Evolutionary conservation across 176 grass and related monocot genomes (phyloP).

Genomic region (Avena eriantha): DNA sequence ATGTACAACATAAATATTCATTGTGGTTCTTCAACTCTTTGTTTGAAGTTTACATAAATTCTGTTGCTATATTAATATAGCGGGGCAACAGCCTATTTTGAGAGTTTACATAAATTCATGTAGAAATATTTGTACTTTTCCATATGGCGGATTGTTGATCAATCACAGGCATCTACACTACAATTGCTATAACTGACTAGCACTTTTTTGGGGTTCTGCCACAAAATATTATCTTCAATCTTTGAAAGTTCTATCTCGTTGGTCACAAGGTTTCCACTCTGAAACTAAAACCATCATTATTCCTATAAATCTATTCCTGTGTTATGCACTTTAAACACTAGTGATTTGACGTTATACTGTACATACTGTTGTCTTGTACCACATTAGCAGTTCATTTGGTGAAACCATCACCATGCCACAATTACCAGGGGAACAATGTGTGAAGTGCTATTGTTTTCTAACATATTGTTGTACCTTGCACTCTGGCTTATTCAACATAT

Average conservation of each 20-base stretch:
- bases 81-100: too few species aligned
- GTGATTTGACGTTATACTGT: neutral
- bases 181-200: neutral
- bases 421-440: neutral
- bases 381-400: neutral
- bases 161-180: neutral
- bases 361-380: neutral
- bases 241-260: neutral
- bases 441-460: neutral
- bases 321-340: slow-evolving; percentile 1
- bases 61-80: too few species aligned
- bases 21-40: neutral
- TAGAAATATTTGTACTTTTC: neutral
- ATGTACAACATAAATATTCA: neutral
- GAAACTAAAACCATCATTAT: neutral
- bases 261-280: slow-evolving; percentile 3
- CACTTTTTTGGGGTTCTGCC: neutral
- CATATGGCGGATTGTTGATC: neutral
- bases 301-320: neutral
- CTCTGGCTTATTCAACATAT: slow-evolving; percentile 93
- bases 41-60: neutral
- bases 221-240: neutral
- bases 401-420: neutral
- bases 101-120: neutral
- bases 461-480: slow-evolving; percentile 74